A percentile compares a stretch with the other conserved stretches of the same genome.
phyloP scores from a whole-genome alignment of 495 filamentous ascomycete genomes.

The Penicillium goetzii region DNA sequence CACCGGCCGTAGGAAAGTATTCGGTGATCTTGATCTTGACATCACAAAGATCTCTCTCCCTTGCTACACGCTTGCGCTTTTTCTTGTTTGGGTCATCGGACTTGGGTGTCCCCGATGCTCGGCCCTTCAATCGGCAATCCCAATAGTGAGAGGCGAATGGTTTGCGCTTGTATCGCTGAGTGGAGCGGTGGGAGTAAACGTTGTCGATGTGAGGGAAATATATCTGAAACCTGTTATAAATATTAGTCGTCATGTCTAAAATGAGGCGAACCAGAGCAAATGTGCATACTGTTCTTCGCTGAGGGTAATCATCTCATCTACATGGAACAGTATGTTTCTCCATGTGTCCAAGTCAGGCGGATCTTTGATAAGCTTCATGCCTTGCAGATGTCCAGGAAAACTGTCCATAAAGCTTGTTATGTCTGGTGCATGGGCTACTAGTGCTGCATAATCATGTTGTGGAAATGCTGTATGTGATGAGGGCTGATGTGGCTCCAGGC shows the following conservation, averaged over 20 bases:
- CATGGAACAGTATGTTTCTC: conserved; percentile 76
- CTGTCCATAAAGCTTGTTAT: conserved; percentile 18
- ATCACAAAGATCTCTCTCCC: conserved; percentile 81
- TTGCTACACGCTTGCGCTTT: conserved; percentile 79
- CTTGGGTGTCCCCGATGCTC: conserved; percentile 81
- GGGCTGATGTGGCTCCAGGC: conserved; percentile 22
- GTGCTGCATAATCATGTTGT: conserved; percentile 16
- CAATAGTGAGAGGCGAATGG: conserved; percentile 86
- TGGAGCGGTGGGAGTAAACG: conserved; percentile 88
- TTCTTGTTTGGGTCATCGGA: conserved; percentile 86
- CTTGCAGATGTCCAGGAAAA: conserved; percentile 54
- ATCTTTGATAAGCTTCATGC: conserved; percentile 62
- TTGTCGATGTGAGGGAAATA: conserved; percentile 94
- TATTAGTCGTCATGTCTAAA: background rate
- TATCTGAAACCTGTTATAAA: conserved; percentile 67
- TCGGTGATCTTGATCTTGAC: conserved; percentile 94
- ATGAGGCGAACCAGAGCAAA: background rate
- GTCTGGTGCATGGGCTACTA: conserved; percentile 16
- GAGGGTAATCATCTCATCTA: conserved; percentile 73
- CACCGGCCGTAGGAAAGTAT: conserved; percentile 64
- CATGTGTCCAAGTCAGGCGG: conserved; percentile 73
- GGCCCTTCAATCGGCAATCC: conserved; percentile 87
- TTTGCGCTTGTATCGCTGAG: conserved; percentile 82
- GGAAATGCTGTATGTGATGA: conserved; percentile 16
- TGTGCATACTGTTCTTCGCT: conserved; percentile 76